Conservation (phyloP, 2,329 filamentous ascomycete genomes). For the Grosmannia serpens region DNA sequence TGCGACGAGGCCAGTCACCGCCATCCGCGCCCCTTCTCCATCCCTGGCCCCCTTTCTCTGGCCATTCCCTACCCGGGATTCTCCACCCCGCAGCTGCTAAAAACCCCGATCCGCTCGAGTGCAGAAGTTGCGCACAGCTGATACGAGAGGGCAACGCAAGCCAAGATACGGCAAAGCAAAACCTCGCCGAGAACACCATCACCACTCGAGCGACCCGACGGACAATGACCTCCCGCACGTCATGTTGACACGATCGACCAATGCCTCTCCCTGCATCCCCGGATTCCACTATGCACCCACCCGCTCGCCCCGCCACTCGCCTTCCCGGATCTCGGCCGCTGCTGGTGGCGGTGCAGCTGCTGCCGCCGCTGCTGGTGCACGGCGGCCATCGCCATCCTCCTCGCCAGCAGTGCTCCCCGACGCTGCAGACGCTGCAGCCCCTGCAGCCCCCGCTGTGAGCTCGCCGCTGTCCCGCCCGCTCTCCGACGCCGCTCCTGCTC, state of each 20-base stretch:
- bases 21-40: too few relatives aligned
- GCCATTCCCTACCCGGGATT: too few relatives aligned
- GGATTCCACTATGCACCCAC: constrained; percentile 35
- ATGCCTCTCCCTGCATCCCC: constrained; percentile 37
- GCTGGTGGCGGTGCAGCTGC: too few relatives aligned
- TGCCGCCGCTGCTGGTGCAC: constrained; percentile 3
- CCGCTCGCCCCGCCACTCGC: constrained; percentile 29
- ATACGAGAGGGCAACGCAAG: neutral
- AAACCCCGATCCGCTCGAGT: too few relatives aligned
- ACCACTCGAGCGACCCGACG: neutral
- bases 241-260: constrained; percentile 50
- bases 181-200: neutral
- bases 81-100: too few relatives aligned
- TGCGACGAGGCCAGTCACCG: too few relatives aligned
- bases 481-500: neutral
- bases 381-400: constrained; percentile 8
- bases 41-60: too few relatives aligned
- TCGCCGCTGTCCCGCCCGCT: constrained; percentile 1
- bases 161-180: neutral
- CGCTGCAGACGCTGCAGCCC: neutral
- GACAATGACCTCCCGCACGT: constrained; percentile 7
- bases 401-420: neutral
- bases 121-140: too few relatives aligned
- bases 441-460: neutral
- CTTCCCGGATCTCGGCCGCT: constrained; percentile 22